A percentile compares a stretch with the other conserved stretches of the same genome.
Evolutionary conservation across 805 yeast species (phyloP).

Genomic region (Yarrowia sp.): DNA sequence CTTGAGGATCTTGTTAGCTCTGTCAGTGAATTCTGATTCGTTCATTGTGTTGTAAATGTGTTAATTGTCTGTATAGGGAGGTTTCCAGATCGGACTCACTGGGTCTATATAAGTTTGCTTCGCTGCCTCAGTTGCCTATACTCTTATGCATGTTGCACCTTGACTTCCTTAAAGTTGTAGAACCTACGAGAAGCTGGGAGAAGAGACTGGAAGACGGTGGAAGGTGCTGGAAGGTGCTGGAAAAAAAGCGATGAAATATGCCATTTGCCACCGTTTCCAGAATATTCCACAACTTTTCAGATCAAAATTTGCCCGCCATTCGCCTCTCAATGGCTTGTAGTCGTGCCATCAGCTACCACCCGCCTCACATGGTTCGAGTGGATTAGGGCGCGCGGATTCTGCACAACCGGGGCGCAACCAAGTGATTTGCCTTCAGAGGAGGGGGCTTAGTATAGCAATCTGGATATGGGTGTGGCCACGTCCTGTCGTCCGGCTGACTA

Average conservation of each 20-base stretch:
- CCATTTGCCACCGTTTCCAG: neutral
- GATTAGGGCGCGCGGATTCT: constrained; percentile 30
- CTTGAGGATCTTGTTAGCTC: constrained; percentile 82
- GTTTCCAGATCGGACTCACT: neutral
- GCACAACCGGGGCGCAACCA: constrained; percentile 9
- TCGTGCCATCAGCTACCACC: neutral
- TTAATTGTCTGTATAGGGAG: neutral
- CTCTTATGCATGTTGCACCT: constrained; percentile 14
- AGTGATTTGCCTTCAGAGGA: neutral
- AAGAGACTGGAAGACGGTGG: neutral
- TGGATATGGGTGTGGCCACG: too few species aligned
- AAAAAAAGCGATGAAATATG: neutral
- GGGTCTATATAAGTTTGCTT: constrained; percentile 11
- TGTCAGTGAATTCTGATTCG: constrained; percentile 79
- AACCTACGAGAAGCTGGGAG: constrained; percentile 15
- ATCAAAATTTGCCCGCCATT: neutral
- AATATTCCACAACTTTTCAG: neutral
- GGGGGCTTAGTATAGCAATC: neutral
- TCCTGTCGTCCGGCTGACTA: too few species aligned
- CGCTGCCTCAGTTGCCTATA: constrained; percentile 14
- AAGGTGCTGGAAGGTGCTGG: constrained; percentile 16
- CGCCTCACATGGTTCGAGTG: constrained; percentile 25
- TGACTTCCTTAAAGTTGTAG: neutral
- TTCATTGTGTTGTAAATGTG: constrained; percentile 35
- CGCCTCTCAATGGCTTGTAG: neutral